Conservation (phyloP, 495 filamentous ascomycete genomes). For the Penicillium odoratum region DNA sequence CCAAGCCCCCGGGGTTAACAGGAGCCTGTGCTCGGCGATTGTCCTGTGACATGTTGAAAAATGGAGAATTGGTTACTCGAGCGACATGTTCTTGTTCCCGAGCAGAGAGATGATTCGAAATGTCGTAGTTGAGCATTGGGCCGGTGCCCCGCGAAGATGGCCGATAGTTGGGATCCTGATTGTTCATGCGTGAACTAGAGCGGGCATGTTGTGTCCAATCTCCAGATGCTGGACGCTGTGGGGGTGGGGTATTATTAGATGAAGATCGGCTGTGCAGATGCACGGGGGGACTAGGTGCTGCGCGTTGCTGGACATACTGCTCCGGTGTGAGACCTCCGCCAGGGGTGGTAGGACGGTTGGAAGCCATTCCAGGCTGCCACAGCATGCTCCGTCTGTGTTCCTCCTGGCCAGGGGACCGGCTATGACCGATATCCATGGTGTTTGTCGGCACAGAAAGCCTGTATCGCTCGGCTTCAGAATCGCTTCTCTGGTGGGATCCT, state of each 20-base stretch:
- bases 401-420: constrained; percentile 43
- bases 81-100: constrained; percentile 92
- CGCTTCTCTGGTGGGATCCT: constrained; percentile 39
- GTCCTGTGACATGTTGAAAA: constrained; percentile 67
- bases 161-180: constrained; percentile 44
- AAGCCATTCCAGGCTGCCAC: constrained; percentile 76
- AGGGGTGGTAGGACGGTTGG: constrained; percentile 45
- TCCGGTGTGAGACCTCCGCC: constrained; percentile 59
- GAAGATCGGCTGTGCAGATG: constrained; percentile 61
- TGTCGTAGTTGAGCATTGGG: constrained; percentile 49
- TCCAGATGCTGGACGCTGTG: constrained; percentile 49
- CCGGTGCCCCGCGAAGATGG: constrained; percentile 53
- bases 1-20: constrained; percentile 59
- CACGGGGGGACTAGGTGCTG: constrained; percentile 53
- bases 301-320: constrained; percentile 80
- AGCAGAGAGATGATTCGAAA: constrained; percentile 75
- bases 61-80: constrained; percentile 77
- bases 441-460: constrained; percentile 28
- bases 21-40: constrained; percentile 43
- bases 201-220: constrained; percentile 57
- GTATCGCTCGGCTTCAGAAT: constrained; percentile 38
- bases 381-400: constrained; percentile 61
- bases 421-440: constrained; percentile 32
- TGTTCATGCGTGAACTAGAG: constrained; percentile 32
- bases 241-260: constrained; percentile 49